Evolutionary conservation across 1,284 basidiomycete genomes (phyloP).

Genomic region (Bjerkandera adusta): DNA sequence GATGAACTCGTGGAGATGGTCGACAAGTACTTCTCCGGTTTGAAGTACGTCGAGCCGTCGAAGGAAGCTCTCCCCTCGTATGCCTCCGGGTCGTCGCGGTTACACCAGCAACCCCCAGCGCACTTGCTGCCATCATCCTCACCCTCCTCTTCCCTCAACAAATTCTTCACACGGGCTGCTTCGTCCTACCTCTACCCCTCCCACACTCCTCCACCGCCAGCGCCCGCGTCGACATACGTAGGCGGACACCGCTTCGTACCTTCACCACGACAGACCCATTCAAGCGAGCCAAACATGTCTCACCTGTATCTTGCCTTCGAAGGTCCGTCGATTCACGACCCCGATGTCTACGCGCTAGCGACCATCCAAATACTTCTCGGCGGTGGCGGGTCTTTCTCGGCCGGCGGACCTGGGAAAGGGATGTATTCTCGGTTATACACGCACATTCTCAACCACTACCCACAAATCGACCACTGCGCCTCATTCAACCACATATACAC

Average conservation of each 20-base stretch:
- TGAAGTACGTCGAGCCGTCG: constrained; percentile 43
- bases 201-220: constrained; percentile 22
- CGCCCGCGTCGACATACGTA: constrained; percentile 67
- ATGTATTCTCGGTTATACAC: constrained; percentile 99
- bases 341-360: constrained; percentile 93
- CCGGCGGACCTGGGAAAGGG: constrained; percentile 96
- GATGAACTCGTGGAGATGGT: constrained; percentile 84
- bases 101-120: constrained; percentile 37
- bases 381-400: constrained; percentile 94
- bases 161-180: constrained; percentile 68
- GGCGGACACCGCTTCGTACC: constrained; percentile 72
- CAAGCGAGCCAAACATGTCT: constrained; percentile 37
- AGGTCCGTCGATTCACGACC: constrained; percentile 89
- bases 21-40: constrained; percentile 80
- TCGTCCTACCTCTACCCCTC: constrained; percentile 68
- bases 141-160: constrained; percentile 50
- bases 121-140: constrained; percentile 51
- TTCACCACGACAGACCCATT: constrained; percentile 73
- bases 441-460: constrained; percentile 94
- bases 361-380: constrained; percentile 95
- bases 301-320: constrained; percentile 95
- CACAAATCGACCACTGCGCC: constrained; percentile 95
- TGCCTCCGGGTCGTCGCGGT: constrained; percentile 14
- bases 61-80: constrained; percentile 23
- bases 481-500: constrained; percentile 98